phyloP scores from a whole-genome alignment of 768 basidiomycete genomes.

The Aureoboletus auriporus region DNA sequence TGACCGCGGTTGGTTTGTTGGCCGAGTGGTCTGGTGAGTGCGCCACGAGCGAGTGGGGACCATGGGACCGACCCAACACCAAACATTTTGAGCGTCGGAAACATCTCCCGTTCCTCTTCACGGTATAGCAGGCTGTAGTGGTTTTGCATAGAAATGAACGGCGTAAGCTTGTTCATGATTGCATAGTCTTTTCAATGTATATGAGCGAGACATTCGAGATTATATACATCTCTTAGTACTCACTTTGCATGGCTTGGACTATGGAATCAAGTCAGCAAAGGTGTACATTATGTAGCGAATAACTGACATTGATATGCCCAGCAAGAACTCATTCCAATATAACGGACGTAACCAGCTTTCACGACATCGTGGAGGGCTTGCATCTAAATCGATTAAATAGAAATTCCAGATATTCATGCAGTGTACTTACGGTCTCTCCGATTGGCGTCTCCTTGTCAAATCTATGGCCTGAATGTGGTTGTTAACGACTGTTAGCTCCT shows the following conservation, averaged over 20 bases:
- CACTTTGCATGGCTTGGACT: constrained; percentile 41
- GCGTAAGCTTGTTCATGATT: constrained; percentile 41
- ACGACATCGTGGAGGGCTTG: constrained; percentile 50
- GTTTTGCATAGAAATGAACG: constrained; percentile 66
- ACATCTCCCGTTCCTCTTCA: constrained; percentile 59
- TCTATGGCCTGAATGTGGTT: constrained; percentile 37
- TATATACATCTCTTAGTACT: background rate
- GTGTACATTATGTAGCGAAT: background rate
- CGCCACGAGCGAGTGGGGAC: constrained; percentile 39
- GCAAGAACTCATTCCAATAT: constrained; percentile 43
- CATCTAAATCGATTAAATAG: constrained; percentile 28
- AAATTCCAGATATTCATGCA: background rate
- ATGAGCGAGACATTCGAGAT: background rate
- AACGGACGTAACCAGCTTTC: constrained; percentile 44
- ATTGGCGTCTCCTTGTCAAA: constrained; percentile 51
- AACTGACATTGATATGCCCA: constrained; percentile 37
- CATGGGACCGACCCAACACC: constrained; percentile 46
- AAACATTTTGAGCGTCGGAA: constrained; percentile 45
- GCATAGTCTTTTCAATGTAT: constrained; percentile 32
- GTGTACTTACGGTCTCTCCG: constrained; percentile 34
- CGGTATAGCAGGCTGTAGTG: constrained; percentile 53
- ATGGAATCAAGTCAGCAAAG: constrained; percentile 3
- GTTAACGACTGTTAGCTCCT: background rate
- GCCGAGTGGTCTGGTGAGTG: constrained; percentile 31
- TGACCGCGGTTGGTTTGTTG: constrained; percentile 25